A percentile compares a stretch with the other conserved stretches of the same genome.
Evolutionary conservation across 1,284 basidiomycete species (phyloP).

Genomic region (Marasmius fiardii): DNA sequence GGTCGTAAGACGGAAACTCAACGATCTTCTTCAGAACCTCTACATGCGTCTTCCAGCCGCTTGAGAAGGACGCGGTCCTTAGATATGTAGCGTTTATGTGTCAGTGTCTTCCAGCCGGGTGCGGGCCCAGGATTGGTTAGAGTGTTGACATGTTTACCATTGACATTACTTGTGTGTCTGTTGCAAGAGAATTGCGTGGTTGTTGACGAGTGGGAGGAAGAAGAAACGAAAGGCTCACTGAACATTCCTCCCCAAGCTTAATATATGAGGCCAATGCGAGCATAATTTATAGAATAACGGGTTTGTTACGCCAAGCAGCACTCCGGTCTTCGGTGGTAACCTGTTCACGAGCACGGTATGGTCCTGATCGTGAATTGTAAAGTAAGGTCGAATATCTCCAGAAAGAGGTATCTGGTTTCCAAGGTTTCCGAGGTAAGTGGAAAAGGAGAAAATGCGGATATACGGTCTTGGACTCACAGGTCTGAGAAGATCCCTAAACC

Average conservation of each 20-base stretch:
- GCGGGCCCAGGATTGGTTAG: conserved; percentile 44
- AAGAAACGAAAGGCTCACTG: conserved; percentile 30
- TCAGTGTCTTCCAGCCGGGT: conserved; percentile 75
- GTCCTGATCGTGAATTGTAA: conserved; percentile 94
- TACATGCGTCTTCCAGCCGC: conserved; percentile 57
- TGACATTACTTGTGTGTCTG: neutral
- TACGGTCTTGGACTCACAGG: conserved; percentile 52
- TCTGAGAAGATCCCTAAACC: conserved; percentile 85
- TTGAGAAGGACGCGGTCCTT: conserved; percentile 79
- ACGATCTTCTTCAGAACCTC: conserved; percentile 50
- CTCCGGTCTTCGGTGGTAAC: conserved; percentile 80
- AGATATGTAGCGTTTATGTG: conserved; percentile 81
- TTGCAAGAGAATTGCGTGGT: neutral
- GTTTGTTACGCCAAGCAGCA: conserved; percentile 91
- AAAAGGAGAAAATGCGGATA: no score
- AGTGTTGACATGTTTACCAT: conserved; percentile 12
- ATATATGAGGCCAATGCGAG: conserved; percentile 89
- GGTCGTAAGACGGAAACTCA: conserved; percentile 23
- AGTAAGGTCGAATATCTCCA: conserved; percentile 89
- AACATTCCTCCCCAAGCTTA: conserved; percentile 56
- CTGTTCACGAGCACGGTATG: conserved; percentile 76
- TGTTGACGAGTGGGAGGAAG: neutral
- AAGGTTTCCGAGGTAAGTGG: conserved; percentile 6
- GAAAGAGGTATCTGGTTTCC: conserved; percentile 77
- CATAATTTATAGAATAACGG: conserved; percentile 90